Conservation (phyloP, 108 stramenopile species). For the Conticribra guillardii region DNA sequence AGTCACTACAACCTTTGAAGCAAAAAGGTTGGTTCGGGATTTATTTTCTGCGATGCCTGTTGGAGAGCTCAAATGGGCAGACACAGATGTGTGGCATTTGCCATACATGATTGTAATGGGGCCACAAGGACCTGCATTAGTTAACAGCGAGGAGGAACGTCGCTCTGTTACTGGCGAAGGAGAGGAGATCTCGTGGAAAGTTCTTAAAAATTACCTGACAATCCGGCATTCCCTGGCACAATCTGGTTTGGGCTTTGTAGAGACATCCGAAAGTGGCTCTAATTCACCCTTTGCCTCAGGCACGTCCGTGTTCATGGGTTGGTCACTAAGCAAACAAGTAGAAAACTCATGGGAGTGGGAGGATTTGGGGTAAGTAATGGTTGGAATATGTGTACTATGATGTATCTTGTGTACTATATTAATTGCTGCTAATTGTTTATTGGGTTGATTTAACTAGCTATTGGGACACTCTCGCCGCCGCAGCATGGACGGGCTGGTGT, state of each 20-base stretch:
- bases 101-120: slow-evolving; percentile 15
- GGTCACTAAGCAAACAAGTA: background rate
- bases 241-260: background rate
- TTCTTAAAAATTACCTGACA: slow-evolving; percentile 6
- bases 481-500: slow-evolving; percentile 29
- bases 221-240: background rate
- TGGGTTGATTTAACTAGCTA: too few species aligned
- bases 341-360: slow-evolving; percentile 14
- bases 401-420: too few species aligned
- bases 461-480: slow-evolving; percentile 16
- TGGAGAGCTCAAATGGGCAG: slow-evolving; percentile 13
- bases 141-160: slow-evolving; percentile 4
- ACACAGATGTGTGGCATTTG: slow-evolving; percentile 16
- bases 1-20: background rate
- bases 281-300: slow-evolving; percentile 4
- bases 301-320: slow-evolving; percentile 16
- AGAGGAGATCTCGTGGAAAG: slow-evolving; percentile 2
- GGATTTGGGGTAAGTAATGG: too few species aligned
- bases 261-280: background rate
- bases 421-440: too few species aligned
- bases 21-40: slow-evolving; percentile 9
- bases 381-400: too few species aligned
- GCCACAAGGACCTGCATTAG: slow-evolving; percentile 10
- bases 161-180: slow-evolving; percentile 7
- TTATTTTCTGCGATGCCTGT: slow-evolving; percentile 13